Percentiles rank a stretch among this genome's conserved stretches.
phyloP scores from a whole-genome alignment of 768 basidiomycete species.

The Coprinellus aureogranulatus region DNA sequence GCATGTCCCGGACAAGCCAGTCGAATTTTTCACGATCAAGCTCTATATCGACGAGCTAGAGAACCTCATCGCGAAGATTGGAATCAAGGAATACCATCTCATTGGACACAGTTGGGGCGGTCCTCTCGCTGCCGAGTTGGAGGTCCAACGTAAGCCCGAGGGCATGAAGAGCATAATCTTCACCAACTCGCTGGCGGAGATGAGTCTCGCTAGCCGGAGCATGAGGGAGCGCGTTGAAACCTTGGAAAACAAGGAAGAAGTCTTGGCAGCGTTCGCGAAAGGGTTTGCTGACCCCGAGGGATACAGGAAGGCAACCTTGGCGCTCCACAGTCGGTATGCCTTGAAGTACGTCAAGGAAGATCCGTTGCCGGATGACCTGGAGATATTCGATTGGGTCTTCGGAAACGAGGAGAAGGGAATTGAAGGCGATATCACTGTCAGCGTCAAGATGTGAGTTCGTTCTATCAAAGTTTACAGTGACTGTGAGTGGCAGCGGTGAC shows the following conservation, averaged over 20 bases:
- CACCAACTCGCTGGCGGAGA: constrained; percentile 28
- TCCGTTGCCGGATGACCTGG: constrained; percentile 22
- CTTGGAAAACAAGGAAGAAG: constrained; percentile 14
- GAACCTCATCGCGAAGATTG: constrained; percentile 43
- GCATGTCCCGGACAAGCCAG: constrained; percentile 42
- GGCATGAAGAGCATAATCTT: constrained; percentile 37
- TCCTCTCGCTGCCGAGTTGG: constrained; percentile 46
- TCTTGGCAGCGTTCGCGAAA: constrained; percentile 15
- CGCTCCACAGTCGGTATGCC: constrained; percentile 17
- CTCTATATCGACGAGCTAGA: constrained; percentile 56
- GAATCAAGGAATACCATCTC: constrained; percentile 41
- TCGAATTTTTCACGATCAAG: constrained; percentile 49
- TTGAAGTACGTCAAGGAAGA: constrained; percentile 21
- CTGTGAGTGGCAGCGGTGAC: neutral
- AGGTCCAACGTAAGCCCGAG: constrained; percentile 35
- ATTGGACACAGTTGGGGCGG: constrained; percentile 62
- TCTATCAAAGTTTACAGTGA: constrained; percentile 14
- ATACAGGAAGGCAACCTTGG: constrained; percentile 17
- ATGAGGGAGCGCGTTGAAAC: constrained; percentile 16
- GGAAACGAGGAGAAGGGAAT: constrained; percentile 10
- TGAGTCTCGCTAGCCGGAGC: constrained; percentile 23
- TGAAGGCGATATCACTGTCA: constrained; percentile 25
- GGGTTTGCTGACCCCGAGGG: constrained; percentile 17
- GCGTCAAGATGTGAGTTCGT: constrained; percentile 31
- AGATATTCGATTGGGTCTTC: constrained; percentile 21